Evolutionary conservation across 495 filamentous ascomycete genomes (phyloP), one percentile per base, ranked within the genome.

Genomic region (Penicillium macrosclerotiorum): DNA sequence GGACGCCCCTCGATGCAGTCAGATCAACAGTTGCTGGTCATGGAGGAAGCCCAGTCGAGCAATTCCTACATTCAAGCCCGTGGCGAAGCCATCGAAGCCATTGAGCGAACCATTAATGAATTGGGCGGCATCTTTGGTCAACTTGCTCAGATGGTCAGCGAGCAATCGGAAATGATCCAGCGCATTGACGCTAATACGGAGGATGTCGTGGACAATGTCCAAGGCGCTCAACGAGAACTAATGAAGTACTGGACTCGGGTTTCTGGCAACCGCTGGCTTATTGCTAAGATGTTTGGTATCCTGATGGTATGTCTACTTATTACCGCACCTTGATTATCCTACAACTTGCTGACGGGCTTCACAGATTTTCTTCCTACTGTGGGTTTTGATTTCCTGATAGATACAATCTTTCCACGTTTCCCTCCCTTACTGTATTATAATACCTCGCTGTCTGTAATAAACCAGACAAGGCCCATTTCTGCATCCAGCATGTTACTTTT

Each of bases 241-340:
- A 80, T 98, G 75, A 96, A 96, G 60, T 98, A 97, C 71, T 98
- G 94, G 93, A 84, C 80, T 8, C 77, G 90, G 18, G 91, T 97
- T 8, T 89, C 86, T 16, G 87, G 90, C 19, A 98, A 97, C 74
- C 78, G 93, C 57, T 97, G 94, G 93, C 71, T 98, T 36, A 82
- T 98, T 41, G 94, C 91, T 12, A 96, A 97, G 79, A 98, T 98
- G 94, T 96, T 98, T 79, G 93, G 93, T 43, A 87, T 87, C 57
- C 60, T 86, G 55, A 85, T 86, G 82, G 79, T 86, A 57, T 52
- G 72, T 67, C 19, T 19, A 7, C 6, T 26, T 8, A 3, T 47
- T 3, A n/a, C 25, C 20, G 17, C 29, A 7, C 26, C 38, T 9
- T 12, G 23, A 20, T 26, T 35, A 20, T 18, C 9, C n/a, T 3